Evolutionary conservation across 169 alveolate genomes (phyloP).

Genomic region (Babesia sp.): DNA sequence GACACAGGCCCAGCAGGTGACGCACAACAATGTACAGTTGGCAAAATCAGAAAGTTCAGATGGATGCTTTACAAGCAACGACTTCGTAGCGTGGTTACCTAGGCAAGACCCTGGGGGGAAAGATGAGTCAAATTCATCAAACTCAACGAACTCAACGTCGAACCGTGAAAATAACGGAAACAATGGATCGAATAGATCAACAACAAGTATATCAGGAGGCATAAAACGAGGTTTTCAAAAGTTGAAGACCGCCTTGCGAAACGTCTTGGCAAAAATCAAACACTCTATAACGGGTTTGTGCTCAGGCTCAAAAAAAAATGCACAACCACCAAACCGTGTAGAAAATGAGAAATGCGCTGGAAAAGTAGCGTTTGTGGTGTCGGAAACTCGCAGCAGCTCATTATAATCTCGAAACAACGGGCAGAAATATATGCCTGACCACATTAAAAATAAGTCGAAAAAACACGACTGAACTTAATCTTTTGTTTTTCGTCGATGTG

Average conservation of each 20-base stretch:
- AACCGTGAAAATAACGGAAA: background rate
- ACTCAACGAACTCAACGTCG: background rate
- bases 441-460: background rate
- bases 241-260: background rate
- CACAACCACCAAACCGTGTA: background rate
- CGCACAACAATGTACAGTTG: background rate
- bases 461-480: background rate
- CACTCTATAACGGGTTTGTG: background rate
- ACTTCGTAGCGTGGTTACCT: background rate
- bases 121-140: background rate
- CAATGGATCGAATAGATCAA: background rate
- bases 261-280: background rate
- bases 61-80: conserved; percentile 24
- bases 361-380: background rate
- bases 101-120: background rate
- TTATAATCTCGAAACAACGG: background rate
- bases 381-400: conserved; percentile 3
- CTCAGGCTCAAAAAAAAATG: background rate
- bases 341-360: background rate
- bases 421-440: background rate
- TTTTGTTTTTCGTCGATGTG: background rate
- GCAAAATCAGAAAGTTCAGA: conserved; percentile 6
- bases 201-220: background rate
- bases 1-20: background rate
- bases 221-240: background rate